Evolutionary conservation across 495 filamentous ascomycete species (phyloP), one percentile per base, ranked within the genome.

Genomic region (Trichoderma asperelloides): DNA sequence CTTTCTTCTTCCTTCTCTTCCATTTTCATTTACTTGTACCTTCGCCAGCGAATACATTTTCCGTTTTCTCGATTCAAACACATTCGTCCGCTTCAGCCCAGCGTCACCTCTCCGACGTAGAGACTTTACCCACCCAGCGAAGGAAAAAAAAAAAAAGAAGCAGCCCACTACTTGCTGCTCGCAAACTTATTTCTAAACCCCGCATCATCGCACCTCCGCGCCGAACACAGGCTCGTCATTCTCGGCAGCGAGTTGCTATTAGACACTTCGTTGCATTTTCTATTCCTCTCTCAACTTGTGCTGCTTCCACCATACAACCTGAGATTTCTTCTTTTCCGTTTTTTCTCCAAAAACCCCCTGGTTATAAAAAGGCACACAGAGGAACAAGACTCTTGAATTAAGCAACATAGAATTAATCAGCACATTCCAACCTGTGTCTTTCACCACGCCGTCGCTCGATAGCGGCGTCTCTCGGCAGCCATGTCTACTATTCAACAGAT

Each of bases 401-500:
- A 3, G 21, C 62, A 40, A 12, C 33, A 39, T 23, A 40, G 33
- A 39, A 60, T 28, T 28, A 18, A 40, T 64, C n/a, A 9, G 33
- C 62, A 30, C n/a, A 25, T 21, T 9, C 33, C 27, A 23, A 39
- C 33, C 40, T n/a, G 40, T 13, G 40, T 28, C 33, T 64, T 41
- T 23, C 62, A 23, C 33, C 62, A 28, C 33, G 15, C 62, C 12
- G 64, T 65, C 64, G 64, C 64, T 45, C 64, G 41, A 28, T 41
- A 30, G 57, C 39, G 66, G 40, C 28, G n/a, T 39, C 40, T 15
- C 18, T 47, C 13, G 23, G 68, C 66, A 71, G 81, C 66, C 68
- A 91, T 91, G 89, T 89, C 88, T 73, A 91, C 91, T 65, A 92
- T 94, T 81, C 81, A 83, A 64, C 80, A 82, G 70, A 72, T 98